Base-by-base conservation (phyloP, 345 rosid species). In the Pistacia atlantica region DNA sequence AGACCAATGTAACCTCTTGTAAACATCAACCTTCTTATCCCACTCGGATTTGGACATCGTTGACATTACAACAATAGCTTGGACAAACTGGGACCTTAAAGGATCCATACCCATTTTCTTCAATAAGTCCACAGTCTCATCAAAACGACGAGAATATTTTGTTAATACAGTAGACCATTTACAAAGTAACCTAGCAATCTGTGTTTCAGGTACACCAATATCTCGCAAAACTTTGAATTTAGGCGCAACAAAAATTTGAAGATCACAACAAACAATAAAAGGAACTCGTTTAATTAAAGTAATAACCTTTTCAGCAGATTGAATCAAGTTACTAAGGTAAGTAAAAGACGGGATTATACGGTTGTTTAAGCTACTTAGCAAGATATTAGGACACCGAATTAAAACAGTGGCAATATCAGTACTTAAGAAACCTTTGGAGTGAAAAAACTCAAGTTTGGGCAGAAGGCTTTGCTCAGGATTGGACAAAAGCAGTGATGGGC, bases 1-100 rank as follows among this genome's bases (percentile, higher is more conserved):
- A 22, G 78, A 75, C 82, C 65, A 80, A 45, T 76, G 80, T 71
- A 82, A 80, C 20, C 37, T 59, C 61, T 17, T 67, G 42, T 33
- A 76, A 63, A 67, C 35, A 8, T 62, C 25, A 0, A 75, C 12
- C 31, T 78, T 85, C 57, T 22, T 62, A 35, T 72, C 35, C 76
- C 72, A 72, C 10, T 25, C 35, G 17, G 59, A 28, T 72, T 72
- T 66, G 52, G 67, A 73, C 46, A 73, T 20, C 20, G 0, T 8
- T 7, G 33, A 8, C 25, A 45, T 12, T 22, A 56, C 70, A 46
- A 17, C 11, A 46, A 82, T 20, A 8, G 78, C 80, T 7, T 49
- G 0, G 25, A 69, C 71, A 66, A 79, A 79, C 59, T 18, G 6
- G 1, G 20, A 4, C 45, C 3, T 37, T 33, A 1, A 46, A 5